Evolutionary conservation across 148 eudicot genomes (phyloP), one percentile per base, ranked within the genome.

Genomic region (Limonium bicolor): DNA sequence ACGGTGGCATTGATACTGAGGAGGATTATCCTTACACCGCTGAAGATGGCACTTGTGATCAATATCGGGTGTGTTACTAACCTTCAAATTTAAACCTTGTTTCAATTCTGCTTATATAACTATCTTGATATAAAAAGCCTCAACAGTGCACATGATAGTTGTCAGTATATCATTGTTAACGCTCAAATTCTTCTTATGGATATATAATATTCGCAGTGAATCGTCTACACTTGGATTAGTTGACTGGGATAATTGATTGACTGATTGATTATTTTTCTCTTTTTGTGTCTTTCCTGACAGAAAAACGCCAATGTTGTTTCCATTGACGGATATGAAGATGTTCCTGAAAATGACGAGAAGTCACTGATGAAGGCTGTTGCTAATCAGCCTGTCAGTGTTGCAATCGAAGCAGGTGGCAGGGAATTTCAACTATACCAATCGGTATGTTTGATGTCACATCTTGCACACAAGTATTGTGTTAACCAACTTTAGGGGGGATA

Each of bases 371-470:
- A 86, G 62, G 96, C 96, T 5, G 70, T 76, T 41, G 82, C 86
- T 32, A 19, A 59, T 48, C 96, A 87, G 58, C 96, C 96, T 2
- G 68, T 82, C n/a, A 78, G 82, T 54, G 88, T 86, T 53, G 84
- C 87, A 27, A 76, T 86, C 53, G 94, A 86, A 64, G 85, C 94
- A 14, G 77, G 75, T 39, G 88, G 80, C 61, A 60, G 73, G 19
- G 65, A 58, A 21, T 82, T 86, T 70, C 96, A 82, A 53, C 87
- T 70, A 16, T 86, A 86, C 37, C 27, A 64, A 56, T 76, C 94
- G 24, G 96, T 86, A 78, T n/a, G 64, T 31, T 31, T 20, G n/a
- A 12, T 55, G 7, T 19, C 9, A 7, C 22, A 18, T 5, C 24
- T 30, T 4, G 7, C 22, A 29, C n/a, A n/a, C n/a, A n/a, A n/a